Percentiles rank a stretch among this genome's conserved stretches.
These are phyloP conservation scores for Powellomyces hirtus DNA, from an alignment of 192 early-diverging fungal genomes.

Conservation along the genomic window DNA sequence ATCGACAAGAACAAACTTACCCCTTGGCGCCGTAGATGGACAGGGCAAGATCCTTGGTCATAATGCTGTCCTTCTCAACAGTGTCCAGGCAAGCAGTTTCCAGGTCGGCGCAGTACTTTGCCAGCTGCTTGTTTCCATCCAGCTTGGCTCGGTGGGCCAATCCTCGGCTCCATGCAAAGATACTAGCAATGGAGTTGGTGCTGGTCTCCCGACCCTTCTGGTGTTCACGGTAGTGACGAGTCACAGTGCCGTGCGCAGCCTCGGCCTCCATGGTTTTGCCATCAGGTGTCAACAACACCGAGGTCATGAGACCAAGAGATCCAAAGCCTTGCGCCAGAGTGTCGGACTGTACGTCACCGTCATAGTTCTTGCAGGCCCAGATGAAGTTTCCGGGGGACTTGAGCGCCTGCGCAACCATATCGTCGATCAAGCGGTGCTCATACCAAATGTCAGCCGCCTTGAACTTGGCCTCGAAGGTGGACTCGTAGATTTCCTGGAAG, in stretches of 20 bases:
- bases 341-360: conserved; percentile 94
- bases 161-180: conserved; percentile 90
- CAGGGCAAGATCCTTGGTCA: conserved; percentile 99
- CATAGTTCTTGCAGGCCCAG: conserved; percentile 94
- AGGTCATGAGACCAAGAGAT: conserved; percentile 92
- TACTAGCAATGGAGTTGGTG: conserved; percentile 96
- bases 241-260: conserved; percentile 97
- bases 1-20: too few species aligned
- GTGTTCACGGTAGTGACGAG: conserved; percentile 89
- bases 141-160: conserved; percentile 93
- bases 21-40: conserved; percentile 88
- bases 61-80: conserved; percentile 75
- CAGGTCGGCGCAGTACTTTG: conserved; percentile 71
- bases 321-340: conserved; percentile 97
- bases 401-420: conserved; percentile 97
- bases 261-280: conserved; percentile 91
- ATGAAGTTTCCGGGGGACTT: conserved; percentile 94
- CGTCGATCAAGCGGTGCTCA: conserved; percentile 96
- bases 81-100: conserved; percentile 88
- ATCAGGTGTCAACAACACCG: conserved; percentile 90
- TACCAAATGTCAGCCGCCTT: conserved; percentile 91
- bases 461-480: conserved; percentile 79
- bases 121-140: conserved; percentile 75
- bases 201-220: conserved; percentile 90
- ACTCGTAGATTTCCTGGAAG: conserved; percentile 86